A percentile compares a stretch with the other conserved stretches of the same genome.
Evolutionary conservation across 1,139 yeast genomes (phyloP).

Genomic region (Hemisphaericaspora lyxosophila): DNA sequence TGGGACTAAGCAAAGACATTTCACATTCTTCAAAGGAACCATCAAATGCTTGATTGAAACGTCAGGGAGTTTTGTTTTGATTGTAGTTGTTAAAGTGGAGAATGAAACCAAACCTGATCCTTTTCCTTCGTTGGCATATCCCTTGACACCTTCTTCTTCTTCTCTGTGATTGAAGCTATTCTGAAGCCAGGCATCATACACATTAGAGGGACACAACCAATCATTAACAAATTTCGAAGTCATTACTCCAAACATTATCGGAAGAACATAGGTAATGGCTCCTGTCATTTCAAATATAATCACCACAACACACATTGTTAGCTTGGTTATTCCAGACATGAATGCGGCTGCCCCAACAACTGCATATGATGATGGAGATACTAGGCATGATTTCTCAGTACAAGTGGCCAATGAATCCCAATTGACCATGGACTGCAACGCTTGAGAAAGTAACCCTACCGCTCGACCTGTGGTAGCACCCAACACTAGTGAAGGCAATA

Average conservation of each 20-base stretch:
- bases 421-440: slow-evolving; percentile 43
- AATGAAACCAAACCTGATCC: slow-evolving; percentile 43
- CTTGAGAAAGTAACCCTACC: slow-evolving; percentile 59
- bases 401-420: slow-evolving; percentile 48
- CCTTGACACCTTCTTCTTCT: slow-evolving; percentile 5
- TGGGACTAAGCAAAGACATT: slow-evolving; percentile 33
- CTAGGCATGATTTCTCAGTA: slow-evolving; percentile 50
- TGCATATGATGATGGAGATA: slow-evolving; percentile 61
- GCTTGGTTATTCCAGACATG: slow-evolving; percentile 56
- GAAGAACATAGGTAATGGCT: slow-evolving; percentile 57
- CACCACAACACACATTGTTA: slow-evolving; percentile 57
- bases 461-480: slow-evolving; percentile 74
- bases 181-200: slow-evolving; percentile 48
- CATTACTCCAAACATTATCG: slow-evolving; percentile 60
- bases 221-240: slow-evolving; percentile 52
- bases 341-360: slow-evolving; percentile 63
- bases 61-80: slow-evolving; percentile 37
- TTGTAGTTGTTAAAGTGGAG: slow-evolving; percentile 29
- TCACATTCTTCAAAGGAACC: slow-evolving; percentile 31
- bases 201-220: slow-evolving; percentile 44
- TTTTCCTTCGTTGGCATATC: slow-evolving; percentile 33
- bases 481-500: slow-evolving; percentile 69
- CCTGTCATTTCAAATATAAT: slow-evolving; percentile 60
- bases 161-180: slow-evolving; percentile 25
- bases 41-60: slow-evolving; percentile 29